These are phyloP conservation scores for Cryptococcus deneoformans DNA, from an alignment of 1,284 basidiomycete genomes.

Conservation along the genomic window DNA sequence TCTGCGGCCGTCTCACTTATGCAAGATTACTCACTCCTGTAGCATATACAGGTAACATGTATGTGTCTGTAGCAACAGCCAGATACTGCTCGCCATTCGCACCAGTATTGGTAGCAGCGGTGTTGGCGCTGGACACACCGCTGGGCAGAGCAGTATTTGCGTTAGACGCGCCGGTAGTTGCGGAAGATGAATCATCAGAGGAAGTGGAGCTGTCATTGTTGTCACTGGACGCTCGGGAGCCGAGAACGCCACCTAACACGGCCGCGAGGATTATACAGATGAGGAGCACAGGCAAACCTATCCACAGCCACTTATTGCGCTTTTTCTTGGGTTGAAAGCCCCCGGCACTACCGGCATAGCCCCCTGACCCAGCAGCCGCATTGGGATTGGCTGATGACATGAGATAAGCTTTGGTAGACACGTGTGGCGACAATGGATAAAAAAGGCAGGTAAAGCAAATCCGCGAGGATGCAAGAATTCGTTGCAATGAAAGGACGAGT, in stretches of 20 bases:
- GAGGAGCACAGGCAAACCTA: constrained; percentile 50
- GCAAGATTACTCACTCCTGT: constrained; percentile 62
- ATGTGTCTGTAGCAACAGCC: constrained; percentile 63
- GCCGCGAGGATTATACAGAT: constrained; percentile 68
- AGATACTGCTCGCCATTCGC: constrained; percentile 42
- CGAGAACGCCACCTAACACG: constrained; percentile 74
- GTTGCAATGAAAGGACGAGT: neutral
- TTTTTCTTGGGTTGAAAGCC: constrained; percentile 33
- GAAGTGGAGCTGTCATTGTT: constrained; percentile 40
- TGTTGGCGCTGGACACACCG: constrained; percentile 20
- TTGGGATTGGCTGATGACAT: constrained; percentile 43
- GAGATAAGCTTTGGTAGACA: constrained; percentile 29
- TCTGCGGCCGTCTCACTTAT: neutral
- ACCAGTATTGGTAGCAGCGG: constrained; percentile 36
- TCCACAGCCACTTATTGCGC: constrained; percentile 47
- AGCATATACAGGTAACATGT: constrained; percentile 80
- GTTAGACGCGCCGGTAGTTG: constrained; percentile 5
- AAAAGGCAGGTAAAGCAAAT: neutral
- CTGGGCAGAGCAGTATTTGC: constrained; percentile 33
- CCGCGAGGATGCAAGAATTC: neutral
- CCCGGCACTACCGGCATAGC: too few species aligned
- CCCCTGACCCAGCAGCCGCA: constrained; percentile 25
- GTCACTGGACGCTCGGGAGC: constrained; percentile 55
- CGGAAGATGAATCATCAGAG: constrained; percentile 4
- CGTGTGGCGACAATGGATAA: neutral